A percentile compares a stretch with the other conserved stretches of the same genome.
These are phyloP conservation scores for Picea sitchensis DNA, from an alignment of 75 land plant genomes.

Conservation along the genomic window DNA sequence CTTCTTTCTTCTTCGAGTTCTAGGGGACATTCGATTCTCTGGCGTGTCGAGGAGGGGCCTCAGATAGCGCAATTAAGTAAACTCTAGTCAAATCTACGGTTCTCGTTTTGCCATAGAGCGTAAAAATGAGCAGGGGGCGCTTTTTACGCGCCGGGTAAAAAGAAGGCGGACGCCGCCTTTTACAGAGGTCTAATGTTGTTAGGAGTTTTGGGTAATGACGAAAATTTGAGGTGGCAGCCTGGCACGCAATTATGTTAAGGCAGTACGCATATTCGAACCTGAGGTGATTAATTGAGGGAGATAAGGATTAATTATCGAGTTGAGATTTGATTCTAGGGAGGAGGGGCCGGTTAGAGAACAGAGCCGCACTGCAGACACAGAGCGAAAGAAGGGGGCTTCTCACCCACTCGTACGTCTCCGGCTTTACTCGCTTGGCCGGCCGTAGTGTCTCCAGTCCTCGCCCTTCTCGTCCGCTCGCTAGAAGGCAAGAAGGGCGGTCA, in stretches of 20 bases:
- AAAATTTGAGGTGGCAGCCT: background rate
- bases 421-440: background rate
- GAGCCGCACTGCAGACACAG: constrained; percentile 1
- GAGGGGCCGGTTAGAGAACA: background rate
- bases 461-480: background rate
- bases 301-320: background rate
- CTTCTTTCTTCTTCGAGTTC: no score
- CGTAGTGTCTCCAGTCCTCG: background rate
- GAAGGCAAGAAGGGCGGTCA: background rate
- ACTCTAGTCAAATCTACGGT: no score
- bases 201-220: background rate
- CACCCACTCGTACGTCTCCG: background rate
- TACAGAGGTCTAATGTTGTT: background rate
- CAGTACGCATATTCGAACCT: background rate
- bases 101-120: no score
- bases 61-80: no score
- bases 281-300: background rate
- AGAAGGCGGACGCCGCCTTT: constrained; percentile 5
- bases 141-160: background rate
- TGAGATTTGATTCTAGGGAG: background rate
- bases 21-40: no score
- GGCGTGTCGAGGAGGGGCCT: no score
- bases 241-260: background rate
- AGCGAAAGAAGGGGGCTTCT: background rate
- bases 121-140: no score